Evolutionary conservation across 1,284 basidiomycete species (phyloP), one percentile per base, ranked within the genome.

Genomic region (Lignosus rhinocerotis): DNA sequence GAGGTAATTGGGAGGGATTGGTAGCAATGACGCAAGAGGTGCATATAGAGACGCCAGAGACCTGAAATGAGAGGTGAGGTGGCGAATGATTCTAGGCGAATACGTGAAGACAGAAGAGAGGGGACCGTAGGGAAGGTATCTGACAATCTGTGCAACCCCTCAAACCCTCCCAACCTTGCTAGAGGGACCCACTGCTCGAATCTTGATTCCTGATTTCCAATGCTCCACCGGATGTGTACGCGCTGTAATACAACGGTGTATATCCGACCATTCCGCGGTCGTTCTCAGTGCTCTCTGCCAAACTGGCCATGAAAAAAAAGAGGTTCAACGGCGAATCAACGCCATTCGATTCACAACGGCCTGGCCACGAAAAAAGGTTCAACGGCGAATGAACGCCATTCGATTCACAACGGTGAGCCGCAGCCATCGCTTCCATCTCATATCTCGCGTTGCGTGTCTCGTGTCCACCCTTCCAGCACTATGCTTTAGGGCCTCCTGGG

Each of bases 201-300:
- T 12, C 36, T 1, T 12, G 36, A 12, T 39, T 39, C 36, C 36
- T 6, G 6, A 11, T 36, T 10, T 6, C 34, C 36, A 39, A n/a
- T 39, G 36, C 36, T 25, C 43, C 6, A 30, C 17, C 6, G 19
- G 3, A 45, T 5, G 6, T 30, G 21, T 45, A 10, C 21, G 43
- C 17, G 25, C 19, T 59, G 62, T 58, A 61, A 58, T 61, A 45
- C 62, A 47, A 44, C 62, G 59, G 62, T 54, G 59, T 61, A 64
- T 61, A 51, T 64, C 62, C 62, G 62, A 64, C 60, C 58, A 61
- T 64, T 58, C 41, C 31, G 59, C 62, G 34, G 45, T 54, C 50
- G 57, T 49, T 58, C 60, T 46, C 59, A 59, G 59, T 59, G 55
- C 54, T 56, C 44, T 53, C 54, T 53, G 51, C 50, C 47, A 41